phyloP scores from a whole-genome alignment of 495 filamentous ascomycete genomes.

The Trypethelium eluteriae region DNA sequence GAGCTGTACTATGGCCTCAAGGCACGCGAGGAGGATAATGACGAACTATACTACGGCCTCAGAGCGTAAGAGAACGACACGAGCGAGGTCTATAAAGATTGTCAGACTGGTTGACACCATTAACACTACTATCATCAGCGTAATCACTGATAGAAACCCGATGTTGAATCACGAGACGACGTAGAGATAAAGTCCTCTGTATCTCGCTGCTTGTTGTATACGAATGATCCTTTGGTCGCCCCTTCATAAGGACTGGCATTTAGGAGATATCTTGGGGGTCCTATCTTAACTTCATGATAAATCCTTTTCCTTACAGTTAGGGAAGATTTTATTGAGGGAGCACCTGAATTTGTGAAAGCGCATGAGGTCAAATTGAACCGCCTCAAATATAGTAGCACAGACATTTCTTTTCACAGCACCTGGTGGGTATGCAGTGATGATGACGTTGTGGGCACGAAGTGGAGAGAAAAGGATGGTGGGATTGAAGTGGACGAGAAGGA shows the following conservation, averaged over 20 bases:
- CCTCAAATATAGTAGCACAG: no score
- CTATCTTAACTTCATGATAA: no score
- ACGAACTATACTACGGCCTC: slow-evolving; percentile 5
- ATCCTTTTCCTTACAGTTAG: no score
- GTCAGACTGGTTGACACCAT: neutral
- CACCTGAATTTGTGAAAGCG: no score
- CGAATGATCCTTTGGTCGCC: slow-evolving; percentile 7
- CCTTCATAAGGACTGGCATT: neutral
- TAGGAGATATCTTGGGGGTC: no score
- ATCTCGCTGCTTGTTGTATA: slow-evolving; percentile 5
- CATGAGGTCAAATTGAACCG: no score
- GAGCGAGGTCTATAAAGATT: neutral
- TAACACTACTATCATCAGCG: slow-evolving; percentile 1
- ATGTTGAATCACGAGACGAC: neutral
- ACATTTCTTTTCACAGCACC: no score
- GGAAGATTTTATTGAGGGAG: no score
- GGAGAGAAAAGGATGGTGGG: neutral
- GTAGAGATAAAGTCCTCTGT: slow-evolving; percentile 11
- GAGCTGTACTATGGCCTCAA: neutral
- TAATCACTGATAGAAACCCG: neutral
- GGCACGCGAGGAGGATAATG: neutral
- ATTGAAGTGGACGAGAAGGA: neutral
- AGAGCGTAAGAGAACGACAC: slow-evolving; percentile 3
- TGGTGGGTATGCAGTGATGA: neutral
- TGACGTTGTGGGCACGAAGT: neutral